Percentiles rank a stretch among this genome's conserved stretches.
Conservation (phyloP, 257 asterid species). For the Eustoma russellianum region DNA sequence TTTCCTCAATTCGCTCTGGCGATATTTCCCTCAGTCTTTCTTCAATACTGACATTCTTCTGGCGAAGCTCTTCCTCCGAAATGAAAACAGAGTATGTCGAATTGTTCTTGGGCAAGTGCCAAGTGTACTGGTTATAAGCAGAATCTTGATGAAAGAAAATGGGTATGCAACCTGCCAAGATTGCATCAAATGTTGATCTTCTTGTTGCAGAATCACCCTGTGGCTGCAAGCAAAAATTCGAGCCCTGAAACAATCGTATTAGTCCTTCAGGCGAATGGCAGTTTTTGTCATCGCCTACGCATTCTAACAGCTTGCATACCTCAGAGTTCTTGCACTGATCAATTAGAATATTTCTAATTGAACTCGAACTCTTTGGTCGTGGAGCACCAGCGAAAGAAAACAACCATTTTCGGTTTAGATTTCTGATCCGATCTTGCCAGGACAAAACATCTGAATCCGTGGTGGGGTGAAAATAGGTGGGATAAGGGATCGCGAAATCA, state of each 20-base stretch:
- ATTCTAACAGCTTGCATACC: constrained; percentile 5
- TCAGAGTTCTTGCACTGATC: constrained; percentile 4
- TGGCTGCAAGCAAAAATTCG: constrained; percentile 8
- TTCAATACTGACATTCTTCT: too few species aligned
- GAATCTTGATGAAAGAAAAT: constrained; percentile 8
- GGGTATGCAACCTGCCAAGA: constrained; percentile 10
- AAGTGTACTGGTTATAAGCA: constrained; percentile 11
- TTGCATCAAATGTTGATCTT: constrained; percentile 11
- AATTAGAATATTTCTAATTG: neutral
- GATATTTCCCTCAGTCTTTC: too few species aligned
- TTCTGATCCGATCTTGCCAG: constrained; percentile 6
- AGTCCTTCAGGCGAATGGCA: constrained; percentile 5
- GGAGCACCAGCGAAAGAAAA: constrained; percentile 9
- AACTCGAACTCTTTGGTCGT: neutral
- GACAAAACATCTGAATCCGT: constrained; percentile 1
- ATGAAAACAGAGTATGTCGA: too few species aligned
- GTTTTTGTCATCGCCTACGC: constrained; percentile 1
- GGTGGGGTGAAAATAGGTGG: constrained; percentile 6
- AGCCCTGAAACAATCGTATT: constrained; percentile 3
- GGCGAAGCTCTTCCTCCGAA: too few species aligned
- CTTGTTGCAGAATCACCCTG: constrained; percentile 7
- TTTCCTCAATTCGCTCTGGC: too few species aligned
- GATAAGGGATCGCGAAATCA: constrained; percentile 8
- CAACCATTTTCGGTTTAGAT: constrained; percentile 5
- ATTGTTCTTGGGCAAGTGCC: neutral